A percentile compares a stretch with the other conserved stretches of the same genome.
Evolutionary conservation across 768 basidiomycete species (phyloP).

Genomic region (Baorangia bicolor): DNA sequence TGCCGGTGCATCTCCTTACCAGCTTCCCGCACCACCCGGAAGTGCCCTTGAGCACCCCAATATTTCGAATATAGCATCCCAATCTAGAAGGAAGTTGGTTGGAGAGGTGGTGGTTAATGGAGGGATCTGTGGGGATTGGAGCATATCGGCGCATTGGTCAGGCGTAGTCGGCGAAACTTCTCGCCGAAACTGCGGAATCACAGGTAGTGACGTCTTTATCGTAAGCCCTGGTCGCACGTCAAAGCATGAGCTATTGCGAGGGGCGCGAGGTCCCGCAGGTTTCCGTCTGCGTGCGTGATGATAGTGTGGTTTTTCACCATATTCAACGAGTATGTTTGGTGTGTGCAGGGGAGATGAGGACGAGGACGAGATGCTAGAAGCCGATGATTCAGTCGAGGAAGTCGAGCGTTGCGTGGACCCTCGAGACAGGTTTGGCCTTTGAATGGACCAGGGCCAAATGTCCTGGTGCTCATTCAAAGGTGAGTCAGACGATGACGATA

Average conservation of each 20-base stretch:
- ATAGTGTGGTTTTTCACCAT: not conserved
- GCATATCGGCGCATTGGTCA: not conserved
- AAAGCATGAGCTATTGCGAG: conserved; percentile 8
- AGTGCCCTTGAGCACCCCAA: conserved; percentile 15
- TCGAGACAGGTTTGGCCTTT: conserved; percentile 13
- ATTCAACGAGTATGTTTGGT: conserved; percentile 4
- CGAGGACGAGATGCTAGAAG: conserved; percentile 11
- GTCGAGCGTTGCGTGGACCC: conserved; percentile 15
- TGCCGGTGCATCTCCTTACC: conserved; percentile 10
- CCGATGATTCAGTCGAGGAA: conserved; percentile 13
- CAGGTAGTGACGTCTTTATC: conserved; percentile 16
- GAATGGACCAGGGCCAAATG: conserved; percentile 18
- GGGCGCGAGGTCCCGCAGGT: conserved; percentile 29
- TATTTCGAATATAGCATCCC: conserved; percentile 33
- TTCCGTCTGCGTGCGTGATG: conserved; percentile 17
- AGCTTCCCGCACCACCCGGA: not conserved
- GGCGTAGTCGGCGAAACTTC: conserved; percentile 6
- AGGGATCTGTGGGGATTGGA: conserved; percentile 1
- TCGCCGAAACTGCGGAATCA: conserved; percentile 3
- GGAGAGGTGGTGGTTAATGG: conserved; percentile 11
- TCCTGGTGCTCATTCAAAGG: conserved; percentile 14
- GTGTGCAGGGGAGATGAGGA: conserved; percentile 12
- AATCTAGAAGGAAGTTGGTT: conserved; percentile 25
- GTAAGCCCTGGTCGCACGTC: conserved; percentile 12
- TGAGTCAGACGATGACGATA: conserved; percentile 14